These are phyloP conservation scores for Cystofilobasidium macerans DNA, from an alignment of 768 basidiomycete genomes.

Conservation along the genomic window DNA sequence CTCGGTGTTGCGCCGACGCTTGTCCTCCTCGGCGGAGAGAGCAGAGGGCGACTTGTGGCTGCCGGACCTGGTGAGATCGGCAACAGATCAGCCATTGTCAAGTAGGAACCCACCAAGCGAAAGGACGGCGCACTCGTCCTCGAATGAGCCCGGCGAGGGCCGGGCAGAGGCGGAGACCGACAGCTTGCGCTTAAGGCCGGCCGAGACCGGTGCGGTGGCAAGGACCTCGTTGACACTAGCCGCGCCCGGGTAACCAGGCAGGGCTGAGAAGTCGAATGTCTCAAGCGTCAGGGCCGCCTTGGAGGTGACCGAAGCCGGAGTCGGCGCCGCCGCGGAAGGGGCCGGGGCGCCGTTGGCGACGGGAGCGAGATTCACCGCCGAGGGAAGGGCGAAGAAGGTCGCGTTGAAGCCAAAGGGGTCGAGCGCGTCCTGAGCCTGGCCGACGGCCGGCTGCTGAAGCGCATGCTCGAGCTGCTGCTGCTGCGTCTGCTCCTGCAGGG, in stretches of 20 bases:
- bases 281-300: neutral
- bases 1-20: conserved; percentile 83
- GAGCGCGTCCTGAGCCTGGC: too few relatives aligned
- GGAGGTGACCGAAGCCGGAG: too few relatives aligned
- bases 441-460: too few relatives aligned
- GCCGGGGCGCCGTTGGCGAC: too few relatives aligned
- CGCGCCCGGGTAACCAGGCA: neutral
- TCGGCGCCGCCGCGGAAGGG: too few relatives aligned
- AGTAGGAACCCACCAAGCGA: neutral
- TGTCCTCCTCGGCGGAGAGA: conserved; percentile 61
- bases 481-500: neutral
- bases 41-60: conserved; percentile 33
- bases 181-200: conserved; percentile 28
- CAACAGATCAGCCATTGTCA: neutral
- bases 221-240: too few relatives aligned
- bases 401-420: conserved; percentile 25
- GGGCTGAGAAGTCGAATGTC: neutral
- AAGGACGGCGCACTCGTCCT: conserved; percentile 22
- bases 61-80: neutral
- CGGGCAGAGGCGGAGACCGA: conserved; percentile 32
- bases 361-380: neutral
- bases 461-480: conserved; percentile 1
- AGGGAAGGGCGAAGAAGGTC: neutral
- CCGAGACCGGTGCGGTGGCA: conserved; percentile 36
- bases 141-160: conserved; percentile 3